Evolutionary conservation across 2,329 filamentous ascomycete genomes (phyloP).

Genomic region (Penicillium sp.): DNA sequence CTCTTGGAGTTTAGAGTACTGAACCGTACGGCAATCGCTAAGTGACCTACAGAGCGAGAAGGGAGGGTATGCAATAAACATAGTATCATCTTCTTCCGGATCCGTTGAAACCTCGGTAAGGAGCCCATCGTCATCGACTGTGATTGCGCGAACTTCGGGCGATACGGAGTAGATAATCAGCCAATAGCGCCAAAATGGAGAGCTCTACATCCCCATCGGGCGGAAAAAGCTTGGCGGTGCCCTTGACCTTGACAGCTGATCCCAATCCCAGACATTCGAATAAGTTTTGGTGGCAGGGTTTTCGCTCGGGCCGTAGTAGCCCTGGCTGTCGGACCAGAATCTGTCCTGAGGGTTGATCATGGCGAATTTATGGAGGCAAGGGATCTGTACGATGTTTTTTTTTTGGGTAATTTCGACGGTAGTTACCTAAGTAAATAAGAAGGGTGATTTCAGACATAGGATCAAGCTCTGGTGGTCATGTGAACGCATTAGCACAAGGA

Average conservation of each 20-base stretch:
- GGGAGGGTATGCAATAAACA: constrained; percentile 18
- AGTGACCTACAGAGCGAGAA: constrained; percentile 14
- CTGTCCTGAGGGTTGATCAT: background rate
- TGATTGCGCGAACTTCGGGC: constrained; percentile 18
- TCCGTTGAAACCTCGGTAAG: constrained; percentile 18
- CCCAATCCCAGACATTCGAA: constrained; percentile 27
- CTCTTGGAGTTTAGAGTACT: constrained; percentile 19
- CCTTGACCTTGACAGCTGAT: constrained; percentile 18
- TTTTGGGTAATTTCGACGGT: background rate
- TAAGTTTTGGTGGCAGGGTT: constrained; percentile 16
- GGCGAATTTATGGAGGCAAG: too few species aligned
- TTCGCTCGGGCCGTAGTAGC: constrained; percentile 17
- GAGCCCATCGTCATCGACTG: constrained; percentile 22
- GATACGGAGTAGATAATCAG: constrained; percentile 22
- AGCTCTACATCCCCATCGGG: constrained; percentile 19
- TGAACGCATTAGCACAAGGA: too few species aligned
- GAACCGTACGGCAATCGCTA: constrained; percentile 12
- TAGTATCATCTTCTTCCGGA: constrained; percentile 20
- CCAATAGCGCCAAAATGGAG: constrained; percentile 16
- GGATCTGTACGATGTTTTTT: background rate
- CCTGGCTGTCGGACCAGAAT: constrained; percentile 18
- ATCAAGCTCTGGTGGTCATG: background rate
- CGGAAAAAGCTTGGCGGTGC: constrained; percentile 22
- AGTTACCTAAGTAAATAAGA: background rate
- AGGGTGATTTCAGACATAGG: background rate